A percentile compares a stretch with the other conserved stretches of the same genome.
phyloP scores from a whole-genome alignment of 1,284 basidiomycete species.

The Leccinum griseonigrum region DNA sequence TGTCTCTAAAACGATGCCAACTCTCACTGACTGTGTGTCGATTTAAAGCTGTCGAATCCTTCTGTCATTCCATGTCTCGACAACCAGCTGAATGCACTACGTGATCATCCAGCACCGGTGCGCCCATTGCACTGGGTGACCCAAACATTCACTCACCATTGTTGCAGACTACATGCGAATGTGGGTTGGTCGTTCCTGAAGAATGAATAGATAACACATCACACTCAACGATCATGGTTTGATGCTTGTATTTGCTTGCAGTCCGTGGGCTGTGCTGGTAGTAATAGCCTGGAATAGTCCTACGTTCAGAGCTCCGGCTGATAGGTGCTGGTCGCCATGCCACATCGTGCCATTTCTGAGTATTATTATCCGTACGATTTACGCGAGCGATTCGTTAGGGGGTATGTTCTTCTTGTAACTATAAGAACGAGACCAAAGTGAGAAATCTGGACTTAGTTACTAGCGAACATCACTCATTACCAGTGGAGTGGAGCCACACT shows the following conservation, averaged over 20 bases:
- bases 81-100: slow-evolving; percentile 5
- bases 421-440: neutral
- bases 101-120: slow-evolving; percentile 1
- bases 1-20: neutral
- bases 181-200: neutral
- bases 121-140: neutral
- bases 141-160: neutral
- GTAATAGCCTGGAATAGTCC: neutral
- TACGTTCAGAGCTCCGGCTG: neutral
- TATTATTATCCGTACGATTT: neutral
- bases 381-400: neutral
- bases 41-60: slow-evolving; percentile 1
- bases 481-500: neutral
- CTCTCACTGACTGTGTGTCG: neutral
- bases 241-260: neutral
- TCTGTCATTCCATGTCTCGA: slow-evolving; percentile 9
- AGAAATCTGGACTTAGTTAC: neutral
- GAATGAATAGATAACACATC: neutral
- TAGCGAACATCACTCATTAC: neutral
- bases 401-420: neutral
- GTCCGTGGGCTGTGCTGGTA: neutral
- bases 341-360: too few species aligned
- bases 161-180: slow-evolving; percentile 13
- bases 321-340: slow-evolving; percentile 4
- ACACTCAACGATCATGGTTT: neutral